Base-by-base conservation (phyloP, 75 land plant species). In the Selaginella moellendorffii region DNA sequence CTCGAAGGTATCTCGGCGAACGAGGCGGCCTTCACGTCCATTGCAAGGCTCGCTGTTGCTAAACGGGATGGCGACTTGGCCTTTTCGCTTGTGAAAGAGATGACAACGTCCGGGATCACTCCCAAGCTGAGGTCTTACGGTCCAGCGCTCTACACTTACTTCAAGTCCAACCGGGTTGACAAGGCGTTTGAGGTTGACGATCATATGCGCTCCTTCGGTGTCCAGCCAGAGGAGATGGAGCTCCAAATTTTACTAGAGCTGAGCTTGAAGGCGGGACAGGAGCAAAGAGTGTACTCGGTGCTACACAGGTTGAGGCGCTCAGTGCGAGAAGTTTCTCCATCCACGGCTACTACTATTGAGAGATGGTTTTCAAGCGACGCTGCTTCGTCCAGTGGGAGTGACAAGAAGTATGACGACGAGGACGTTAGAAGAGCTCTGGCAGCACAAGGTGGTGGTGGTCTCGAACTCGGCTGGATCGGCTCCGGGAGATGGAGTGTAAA, bases 401-500 rank as follows among this genome's bases (percentile, higher is more conserved):
- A 85, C 63, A 8, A 23, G 25, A 56, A 8, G 8, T 56, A 8
- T 21, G n/a, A 5, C 19, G 24, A 8, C 24, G 79, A 65, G 54
- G 30, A 31, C 42, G 58, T 86, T 30, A 68, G 64, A 68, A 73
- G 70, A 26, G 88, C 78, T 21, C 42, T 74, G 28, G 67, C 71
- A 24, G 66, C 56, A 26, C 71, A 78, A 63, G 98, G 98, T 1
- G 96, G 99, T 46, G 97, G 99, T 12, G 83, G 97, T 90, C 99
- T 90, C 68, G 99, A 96, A n/a, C 26, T 67, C 63, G 99, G 99
- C 12, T 95, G 99, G 99, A 54, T 82, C 29, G 88, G 86, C 12
- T 62, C 63, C 30, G 99, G 99, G 9, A 29, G 71, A 31, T 95
- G 99, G 99, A 69, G 52, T 20, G 76, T 81, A 25, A 61, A 29